Evolutionary conservation across 305 asterid species (phyloP).

Genomic region (Fraxinus angustifolia): DNA sequence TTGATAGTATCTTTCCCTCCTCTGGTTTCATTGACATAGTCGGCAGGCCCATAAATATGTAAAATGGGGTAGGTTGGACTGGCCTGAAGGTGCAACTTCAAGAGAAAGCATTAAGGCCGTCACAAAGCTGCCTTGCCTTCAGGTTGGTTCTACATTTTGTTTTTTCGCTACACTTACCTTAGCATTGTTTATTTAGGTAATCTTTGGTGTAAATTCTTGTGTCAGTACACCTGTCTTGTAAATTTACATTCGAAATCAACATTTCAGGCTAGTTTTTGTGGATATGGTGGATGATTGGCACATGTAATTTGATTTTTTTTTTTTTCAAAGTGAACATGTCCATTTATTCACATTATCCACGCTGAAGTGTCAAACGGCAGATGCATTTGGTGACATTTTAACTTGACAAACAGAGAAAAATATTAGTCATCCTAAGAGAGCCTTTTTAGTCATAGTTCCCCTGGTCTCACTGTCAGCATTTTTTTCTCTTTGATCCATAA

Average conservation of each 20-base stretch:
- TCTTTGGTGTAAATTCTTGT: not conserved
- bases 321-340: not conserved
- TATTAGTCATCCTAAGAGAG: not conserved
- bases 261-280: not conserved
- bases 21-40: conserved; percentile 26
- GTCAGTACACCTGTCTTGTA: not conserved
- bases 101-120: conserved; percentile 80
- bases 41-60: conserved; percentile 54
- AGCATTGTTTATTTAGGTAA: not conserved
- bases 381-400: not conserved
- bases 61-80: conserved; percentile 62
- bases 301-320: not conserved
- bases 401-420: not conserved
- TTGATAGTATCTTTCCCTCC: not conserved
- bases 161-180: not conserved
- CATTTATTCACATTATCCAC: not conserved
- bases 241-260: not conserved
- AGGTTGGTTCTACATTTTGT: conserved; percentile 10
- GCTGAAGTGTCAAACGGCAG: not conserved
- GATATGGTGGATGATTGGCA: not conserved
- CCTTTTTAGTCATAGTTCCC: not conserved
- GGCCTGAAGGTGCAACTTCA: conserved; percentile 88
- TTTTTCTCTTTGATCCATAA: not conserved
- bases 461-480: not conserved
- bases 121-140: conserved; percentile 63